Evolutionary conservation across 2,329 filamentous ascomycete species (phyloP), one percentile per base, ranked within the genome.

Genomic region (Bimuria novae-zelandiae): DNA sequence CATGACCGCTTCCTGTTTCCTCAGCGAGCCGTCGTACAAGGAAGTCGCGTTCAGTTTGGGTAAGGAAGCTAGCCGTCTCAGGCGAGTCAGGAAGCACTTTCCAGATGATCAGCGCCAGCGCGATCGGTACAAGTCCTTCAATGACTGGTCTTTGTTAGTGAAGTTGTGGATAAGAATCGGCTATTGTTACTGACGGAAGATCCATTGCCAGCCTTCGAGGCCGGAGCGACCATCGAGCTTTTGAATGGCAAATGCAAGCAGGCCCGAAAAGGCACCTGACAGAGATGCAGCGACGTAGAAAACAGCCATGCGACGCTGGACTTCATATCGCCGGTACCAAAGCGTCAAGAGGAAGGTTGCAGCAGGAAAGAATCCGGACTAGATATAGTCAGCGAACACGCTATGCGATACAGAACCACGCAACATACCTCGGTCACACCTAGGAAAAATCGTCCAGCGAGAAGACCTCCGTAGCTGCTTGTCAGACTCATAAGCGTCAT

Each of bases 311-410:
- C 71, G 66, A 11, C 66, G 64, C 44, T 72, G 69, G 3, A 71
- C 49, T 59, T 74, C 71, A 40, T 65, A 69, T 10, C 70, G 64
- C 2, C 63, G 63, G 42, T 74, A 74, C 70, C 71, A 74, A 7
- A 71, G 49, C 3, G 70, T 72, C 7, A 73, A 54, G 11, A 71
- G 49, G 44, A 71, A 72, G 0, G 83, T 82, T 62, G 89, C 87
- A 17, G 86, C 87, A 0, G 86, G 86, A 3, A 89, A 76, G 49
- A 89, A 75, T 0, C 86, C 86, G 27, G 82, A 81, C 65, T 68
- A 39, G 4, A 29, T 11, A n/a, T 19, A 10, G 36, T 65, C 14
- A 65, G 61, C 25, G 30, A 11, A 17, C n/a, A 8, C n/a, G 32
- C 12, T 35, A 40, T 22, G 14, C 3, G 29, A 41, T 1, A 12